Base-by-base conservation (phyloP, 345 rosid species). In the Aurinia saxatilis region DNA sequence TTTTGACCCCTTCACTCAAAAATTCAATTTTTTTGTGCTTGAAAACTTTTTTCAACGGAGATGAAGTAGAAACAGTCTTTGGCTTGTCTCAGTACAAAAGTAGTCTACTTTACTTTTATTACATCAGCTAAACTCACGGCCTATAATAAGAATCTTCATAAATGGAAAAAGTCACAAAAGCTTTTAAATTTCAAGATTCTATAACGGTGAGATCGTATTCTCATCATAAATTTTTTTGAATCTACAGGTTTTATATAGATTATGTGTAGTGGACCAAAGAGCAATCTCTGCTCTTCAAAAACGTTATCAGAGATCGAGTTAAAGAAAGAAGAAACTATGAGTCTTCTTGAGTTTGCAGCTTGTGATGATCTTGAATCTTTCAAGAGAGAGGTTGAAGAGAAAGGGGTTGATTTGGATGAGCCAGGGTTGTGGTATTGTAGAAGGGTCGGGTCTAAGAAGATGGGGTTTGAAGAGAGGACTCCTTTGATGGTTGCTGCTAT, bases 381-480 rank as follows among this genome's bases (percentile, higher is more conserved):
- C 74, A 73, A 56, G 73, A 73, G 7, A 15, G 84, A 81, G 52
- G 72, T 77, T 7, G 93, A 86, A 63, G 80, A 58, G 68, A 85
- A 68, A 54, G 84, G 80, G 50, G 63, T 71, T 50, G 84, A 80
- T 57, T 70, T 89, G 10, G 81, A 80, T 9, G 84, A 74, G 66
- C 63, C 86, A 23, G 80, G 87, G 63, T 60, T 75, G 16, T 92
- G 98, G 98, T 92, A 92, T 47, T 81, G 88, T 17, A 55, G 83
- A 69, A 73, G 79, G 47, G 63, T 77, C 29, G 88, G 97, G 59
- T 82, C 83, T 3, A 87, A 68, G 55, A 89, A 78, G 85, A 89
- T 92, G 98, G 95, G 91, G 25, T 71, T 83, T n/a, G 88, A 85
- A 58, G 80, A 81, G 66, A 87, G 91, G 68, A 89, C 95, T 6